phyloP scores from a whole-genome alignment of 1,284 basidiomycete genomes.

The Papiliotrema laurentii region DNA sequence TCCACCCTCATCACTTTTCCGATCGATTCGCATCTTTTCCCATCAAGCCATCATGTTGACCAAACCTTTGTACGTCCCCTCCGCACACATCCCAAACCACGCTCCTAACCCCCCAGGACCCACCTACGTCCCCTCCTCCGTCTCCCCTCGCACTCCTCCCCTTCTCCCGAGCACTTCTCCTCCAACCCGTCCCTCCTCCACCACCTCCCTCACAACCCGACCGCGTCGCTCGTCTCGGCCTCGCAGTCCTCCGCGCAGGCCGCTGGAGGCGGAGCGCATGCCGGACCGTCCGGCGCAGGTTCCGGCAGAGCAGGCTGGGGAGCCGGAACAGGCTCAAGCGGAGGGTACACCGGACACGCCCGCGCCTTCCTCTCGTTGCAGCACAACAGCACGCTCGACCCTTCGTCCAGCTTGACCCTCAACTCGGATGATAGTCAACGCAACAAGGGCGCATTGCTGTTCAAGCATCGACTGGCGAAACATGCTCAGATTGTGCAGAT shows the following conservation, averaged over 20 bases:
- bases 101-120: constrained; percentile 21
- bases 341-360: constrained; percentile 45
- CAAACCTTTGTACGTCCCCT: constrained; percentile 41
- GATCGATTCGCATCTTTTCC: background rate
- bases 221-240: constrained; percentile 10
- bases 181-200: constrained; percentile 47
- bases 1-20: background rate
- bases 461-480: constrained; percentile 17
- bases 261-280: constrained; percentile 15
- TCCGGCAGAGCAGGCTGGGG: constrained; percentile 35
- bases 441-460: constrained; percentile 3
- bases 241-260: constrained; percentile 24
- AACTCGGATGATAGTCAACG: constrained; percentile 22
- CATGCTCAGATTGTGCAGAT: constrained; percentile 17
- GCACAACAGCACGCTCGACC: constrained; percentile 27
- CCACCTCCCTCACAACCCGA: constrained; percentile 34
- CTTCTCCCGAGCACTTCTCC: constrained; percentile 44
- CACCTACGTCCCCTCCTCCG: constrained; percentile 46
- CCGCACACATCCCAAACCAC: background rate
- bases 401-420: constrained; percentile 16
- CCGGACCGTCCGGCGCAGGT: constrained; percentile 20
- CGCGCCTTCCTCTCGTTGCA: constrained; percentile 39
- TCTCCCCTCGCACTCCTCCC: constrained; percentile 20
- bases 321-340: constrained; percentile 24
- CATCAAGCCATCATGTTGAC: constrained; percentile 30